A percentile compares a stretch with the other conserved stretches of the same genome.
Conservation (phyloP, 345 rosid genomes). For the Arabidopsis arenosa region DNA sequence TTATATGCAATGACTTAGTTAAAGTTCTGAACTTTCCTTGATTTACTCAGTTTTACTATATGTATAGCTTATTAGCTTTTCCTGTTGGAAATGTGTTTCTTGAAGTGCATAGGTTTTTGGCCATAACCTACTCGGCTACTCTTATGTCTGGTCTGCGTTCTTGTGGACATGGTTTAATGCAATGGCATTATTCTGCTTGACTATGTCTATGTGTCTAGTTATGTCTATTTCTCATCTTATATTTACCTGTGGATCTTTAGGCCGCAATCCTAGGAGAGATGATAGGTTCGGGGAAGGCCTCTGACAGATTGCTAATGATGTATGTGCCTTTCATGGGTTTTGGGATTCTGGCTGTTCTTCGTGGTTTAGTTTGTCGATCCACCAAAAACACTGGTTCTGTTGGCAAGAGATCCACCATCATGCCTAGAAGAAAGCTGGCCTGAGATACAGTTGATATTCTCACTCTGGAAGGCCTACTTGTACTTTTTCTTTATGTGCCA, state of each 20-base stretch:
- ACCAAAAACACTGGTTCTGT: slow-evolving; percentile 30
- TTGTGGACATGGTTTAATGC: slow-evolving; percentile 12
- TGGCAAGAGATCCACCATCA: slow-evolving; percentile 50
- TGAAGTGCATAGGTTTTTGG: not conserved
- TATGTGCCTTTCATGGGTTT: slow-evolving; percentile 67
- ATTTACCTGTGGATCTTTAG: slow-evolving; percentile 41
- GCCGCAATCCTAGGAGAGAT: slow-evolving; percentile 68
- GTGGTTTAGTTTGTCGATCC: slow-evolving; percentile 56
- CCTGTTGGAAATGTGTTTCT: not conserved
- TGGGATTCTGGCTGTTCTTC: slow-evolving; percentile 59
- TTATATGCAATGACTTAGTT: not conserved
- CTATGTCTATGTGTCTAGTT: not conserved
- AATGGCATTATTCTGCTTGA: not conserved
- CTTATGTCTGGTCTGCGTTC: not conserved
- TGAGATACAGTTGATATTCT: slow-evolving; percentile 39
- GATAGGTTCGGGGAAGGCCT: slow-evolving; percentile 62
- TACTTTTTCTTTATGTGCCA: not conserved
- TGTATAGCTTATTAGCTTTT: not conserved
- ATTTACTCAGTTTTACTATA: not conserved
- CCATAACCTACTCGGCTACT: not conserved
- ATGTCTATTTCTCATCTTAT: slow-evolving; percentile 16
- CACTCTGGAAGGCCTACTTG: slow-evolving; percentile 8
- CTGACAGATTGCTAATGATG: slow-evolving; percentile 58
- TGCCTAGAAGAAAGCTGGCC: slow-evolving; percentile 66
- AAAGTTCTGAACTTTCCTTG: not conserved